A percentile compares a stretch with the other conserved stretches of the same genome.
phyloP scores from a whole-genome alignment of 768 basidiomycete genomes.

The Sporobolomyces pararoseus region DNA sequence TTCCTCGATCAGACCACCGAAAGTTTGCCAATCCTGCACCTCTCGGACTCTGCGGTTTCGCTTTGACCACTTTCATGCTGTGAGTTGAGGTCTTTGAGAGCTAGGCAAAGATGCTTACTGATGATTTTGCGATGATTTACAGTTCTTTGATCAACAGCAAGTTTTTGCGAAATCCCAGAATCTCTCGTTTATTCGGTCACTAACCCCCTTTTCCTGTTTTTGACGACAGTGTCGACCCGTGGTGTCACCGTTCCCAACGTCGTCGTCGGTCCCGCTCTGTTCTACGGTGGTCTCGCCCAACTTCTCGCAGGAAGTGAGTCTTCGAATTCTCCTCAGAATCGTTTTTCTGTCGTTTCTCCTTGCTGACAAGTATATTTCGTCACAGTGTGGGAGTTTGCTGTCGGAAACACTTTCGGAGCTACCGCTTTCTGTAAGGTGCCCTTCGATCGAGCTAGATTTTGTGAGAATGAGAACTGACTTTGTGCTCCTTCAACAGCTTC shows the following conservation, averaged over 20 bases:
- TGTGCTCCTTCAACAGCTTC: constrained; percentile 50
- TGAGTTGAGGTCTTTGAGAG: background rate
- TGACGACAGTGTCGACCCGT: constrained; percentile 41
- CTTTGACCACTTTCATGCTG: constrained; percentile 50
- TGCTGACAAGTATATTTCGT: background rate
- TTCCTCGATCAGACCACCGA: too few species aligned
- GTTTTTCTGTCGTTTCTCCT: background rate
- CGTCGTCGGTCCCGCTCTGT: constrained; percentile 36
- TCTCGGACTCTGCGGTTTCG: constrained; percentile 43
- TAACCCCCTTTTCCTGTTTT: background rate
- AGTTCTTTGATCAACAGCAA: constrained; percentile 35
- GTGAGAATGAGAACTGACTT: background rate
- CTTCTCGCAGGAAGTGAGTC: constrained; percentile 44
- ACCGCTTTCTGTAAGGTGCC: constrained; percentile 56
- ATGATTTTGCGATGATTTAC: too few species aligned
- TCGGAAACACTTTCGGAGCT: constrained; percentile 49
- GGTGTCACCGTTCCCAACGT: constrained; percentile 24
- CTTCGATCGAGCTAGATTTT: too few species aligned
- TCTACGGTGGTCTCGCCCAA: constrained; percentile 40
- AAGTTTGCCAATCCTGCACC: constrained; percentile 42
- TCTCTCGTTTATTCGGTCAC: background rate
- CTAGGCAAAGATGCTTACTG: too few species aligned
- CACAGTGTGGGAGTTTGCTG: constrained; percentile 49
- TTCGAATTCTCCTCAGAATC: background rate
- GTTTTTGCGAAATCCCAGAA: background rate